These are phyloP conservation scores for Ceratocystiopsis sp. DNA, from an alignment of 2,329 filamentous ascomycete genomes.

Conservation along the genomic window DNA sequence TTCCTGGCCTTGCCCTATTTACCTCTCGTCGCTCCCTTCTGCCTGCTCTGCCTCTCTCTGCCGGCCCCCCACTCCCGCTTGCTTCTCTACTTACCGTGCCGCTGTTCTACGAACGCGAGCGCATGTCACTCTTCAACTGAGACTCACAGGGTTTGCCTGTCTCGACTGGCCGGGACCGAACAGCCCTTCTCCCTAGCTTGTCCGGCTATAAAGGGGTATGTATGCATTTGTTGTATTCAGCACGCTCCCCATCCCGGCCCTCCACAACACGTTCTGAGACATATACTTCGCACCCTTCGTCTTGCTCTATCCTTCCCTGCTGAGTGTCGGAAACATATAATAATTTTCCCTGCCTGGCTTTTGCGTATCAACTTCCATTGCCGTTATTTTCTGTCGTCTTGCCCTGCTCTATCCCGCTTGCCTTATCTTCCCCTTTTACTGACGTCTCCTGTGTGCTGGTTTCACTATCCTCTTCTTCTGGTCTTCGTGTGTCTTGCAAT, in stretches of 20 bases:
- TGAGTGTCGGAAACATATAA: too few relatives aligned
- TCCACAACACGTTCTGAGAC: too few relatives aligned
- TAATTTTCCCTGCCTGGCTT: not conserved
- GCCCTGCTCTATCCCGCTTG: not conserved
- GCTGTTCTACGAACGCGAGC: slow-evolving; percentile 6
- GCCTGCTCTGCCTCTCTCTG: too few relatives aligned
- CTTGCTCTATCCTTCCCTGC: too few relatives aligned
- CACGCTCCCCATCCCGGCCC: too few relatives aligned
- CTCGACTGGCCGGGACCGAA: not conserved
- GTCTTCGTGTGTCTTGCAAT: not conserved
- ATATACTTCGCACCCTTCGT: too few relatives aligned
- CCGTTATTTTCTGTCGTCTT: not conserved
- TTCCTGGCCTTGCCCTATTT: too few relatives aligned
- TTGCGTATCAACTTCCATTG: not conserved
- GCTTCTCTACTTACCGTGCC: not conserved
- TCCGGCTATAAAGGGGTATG: too few relatives aligned
- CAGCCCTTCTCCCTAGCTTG: not conserved
- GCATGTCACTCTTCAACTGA: slow-evolving; percentile 7
- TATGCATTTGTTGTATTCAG: too few relatives aligned
- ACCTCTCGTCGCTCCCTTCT: too few relatives aligned
- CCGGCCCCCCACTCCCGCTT: not conserved
- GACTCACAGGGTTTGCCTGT: slow-evolving; percentile 2
- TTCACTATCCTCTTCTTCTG: too few relatives aligned
- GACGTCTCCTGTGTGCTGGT: not conserved
- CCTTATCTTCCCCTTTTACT: not conserved